Base-by-base conservation (phyloP, 208 protist species). In the Lotmaria passim region DNA sequence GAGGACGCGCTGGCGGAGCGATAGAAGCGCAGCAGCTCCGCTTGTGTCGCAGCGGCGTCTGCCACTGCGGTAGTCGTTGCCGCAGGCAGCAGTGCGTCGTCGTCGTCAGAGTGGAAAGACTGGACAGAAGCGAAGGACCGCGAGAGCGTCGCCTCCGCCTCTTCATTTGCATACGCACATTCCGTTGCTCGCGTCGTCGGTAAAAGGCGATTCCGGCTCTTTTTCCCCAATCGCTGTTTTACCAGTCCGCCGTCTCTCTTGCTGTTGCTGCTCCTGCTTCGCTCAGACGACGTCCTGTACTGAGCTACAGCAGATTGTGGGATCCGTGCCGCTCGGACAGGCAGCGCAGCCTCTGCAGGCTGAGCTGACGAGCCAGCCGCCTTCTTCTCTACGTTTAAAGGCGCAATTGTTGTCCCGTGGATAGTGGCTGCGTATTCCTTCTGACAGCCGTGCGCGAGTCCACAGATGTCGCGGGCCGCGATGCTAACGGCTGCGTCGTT, bases 101-200 rank as follows among this genome's bases (percentile, higher is more conserved):
- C 38, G 2, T 61, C 56, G 38, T 48, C 21, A n/a, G 56, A 61
- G 36, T 61, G 56, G 23, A 61, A 33, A 5, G 56, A 61, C 38
- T 47, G 38, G 38, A 61, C 7, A 14, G 56, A 61, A 11, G 34
- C 5, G 23, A 61, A 61, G 21, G 38, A 48, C 56, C 34, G 36
- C 23, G 56, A 61, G 12, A 61, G 14, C 0, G 34, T 23, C 56
- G 19, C n/a, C 21, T 34, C n/a, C n/a, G n/a, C n/a, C n/a, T n/a
- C n/a, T n/a, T n/a, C n/a, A n/a, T n/a, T n/a, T n/a, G n/a, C n/a
- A n/a, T n/a, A n/a, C n/a, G n/a, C n/a, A n/a, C n/a, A n/a, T n/a
- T n/a, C n/a, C n/a, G n/a, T n/a, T n/a, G n/a, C n/a, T n/a, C n/a
- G n/a, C n/a, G n/a, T n/a, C 28, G 26, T 56, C 50, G 3, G 15